Conservation (phyloP, 2,329 filamentous ascomycete genomes). For the Colletotrichum sp. region DNA sequence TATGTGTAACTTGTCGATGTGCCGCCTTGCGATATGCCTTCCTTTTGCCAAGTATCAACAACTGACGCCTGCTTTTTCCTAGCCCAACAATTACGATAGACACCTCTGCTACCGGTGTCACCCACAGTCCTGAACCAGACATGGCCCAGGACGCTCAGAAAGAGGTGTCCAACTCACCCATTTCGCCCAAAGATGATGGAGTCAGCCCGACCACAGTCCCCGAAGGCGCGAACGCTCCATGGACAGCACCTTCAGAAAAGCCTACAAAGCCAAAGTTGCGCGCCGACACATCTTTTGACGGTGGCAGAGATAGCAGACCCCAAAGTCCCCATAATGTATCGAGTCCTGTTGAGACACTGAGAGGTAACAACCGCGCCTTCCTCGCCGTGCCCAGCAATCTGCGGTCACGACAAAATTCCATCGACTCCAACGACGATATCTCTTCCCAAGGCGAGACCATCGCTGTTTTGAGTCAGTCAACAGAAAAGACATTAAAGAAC, state of each 20-base stretch:
- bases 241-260: slow-evolving; percentile 27
- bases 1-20: slow-evolving; percentile 29
- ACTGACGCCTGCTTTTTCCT: slow-evolving; percentile 10
- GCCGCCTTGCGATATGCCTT: not conserved
- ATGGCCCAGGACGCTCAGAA: slow-evolving; percentile 31
- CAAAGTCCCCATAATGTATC: slow-evolving; percentile 78
- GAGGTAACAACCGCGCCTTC: slow-evolving; percentile 57
- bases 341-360: slow-evolving; percentile 52
- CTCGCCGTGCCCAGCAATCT: slow-evolving; percentile 68
- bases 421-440: slow-evolving; percentile 67
- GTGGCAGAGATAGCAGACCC: slow-evolving; percentile 60
- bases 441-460: slow-evolving; percentile 70
- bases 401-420: slow-evolving; percentile 70
- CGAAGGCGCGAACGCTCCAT: slow-evolving; percentile 33
- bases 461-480: slow-evolving; percentile 50
- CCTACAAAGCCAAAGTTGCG: slow-evolving; percentile 49
- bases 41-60: not conserved
- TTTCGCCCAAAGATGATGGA: slow-evolving; percentile 41
- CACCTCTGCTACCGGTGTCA: slow-evolving; percentile 45
- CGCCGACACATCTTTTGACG: slow-evolving; percentile 67
- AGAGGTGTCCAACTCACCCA: slow-evolving; percentile 35
- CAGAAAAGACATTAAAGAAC: slow-evolving; percentile 45
- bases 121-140: slow-evolving; percentile 29
- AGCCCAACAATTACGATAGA: slow-evolving; percentile 63
- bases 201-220: slow-evolving; percentile 43